Evolutionary conservation across 225 moss, liverwort and hornwort genomes (phyloP), one percentile per base, ranked within the genome.

Genomic region (Sphagnum tenellum): DNA sequence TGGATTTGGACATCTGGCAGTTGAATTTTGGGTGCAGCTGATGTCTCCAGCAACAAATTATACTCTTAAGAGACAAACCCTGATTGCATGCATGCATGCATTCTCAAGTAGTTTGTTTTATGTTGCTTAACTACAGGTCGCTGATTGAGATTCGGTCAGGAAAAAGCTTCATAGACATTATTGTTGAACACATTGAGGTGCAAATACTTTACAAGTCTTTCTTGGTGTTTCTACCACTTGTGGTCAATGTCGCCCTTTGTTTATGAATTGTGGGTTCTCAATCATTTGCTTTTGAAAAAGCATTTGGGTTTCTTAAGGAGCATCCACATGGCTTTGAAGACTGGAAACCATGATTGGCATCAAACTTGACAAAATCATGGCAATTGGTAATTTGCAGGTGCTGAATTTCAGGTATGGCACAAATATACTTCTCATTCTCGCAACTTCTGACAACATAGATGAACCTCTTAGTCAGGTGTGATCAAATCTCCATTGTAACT

Each of bases 371-470:
- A 29, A 29, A 1, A 29, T 29, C 29, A 29, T 29, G 29, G 29
- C 29, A 29, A 29, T 29, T 29, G 29, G 29, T 29, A 29, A 46
- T 61, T 49, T 55, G 65, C 69, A 84, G 84, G 75, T 78, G 62
- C 73, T 81, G 3, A 84, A 84, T 2, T 62, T 64, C 64, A 84
- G 78, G 69, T 81, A 84, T 73, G 71, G 71, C 60, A 75, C 71
- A 2, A 80, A 74, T 46, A 69, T 76, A 44, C 44, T 78, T 55
- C 56, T 84, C 70, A 55, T 81, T 49, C 71, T 84, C 7, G 76
- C 77, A 64, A 84, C 84, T 64, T 81, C 84, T 59, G 84, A 84
- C 60, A 84, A 69, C 71, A 78, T 80, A 5, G 75, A 78, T 57
- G 75, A 59, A 76, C 46, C 73, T 59, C 12, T 84, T 3, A 73